These are phyloP conservation scores for Aspergillus campestris DNA, from an alignment of 495 filamentous ascomycete species.

Conservation along the genomic window DNA sequence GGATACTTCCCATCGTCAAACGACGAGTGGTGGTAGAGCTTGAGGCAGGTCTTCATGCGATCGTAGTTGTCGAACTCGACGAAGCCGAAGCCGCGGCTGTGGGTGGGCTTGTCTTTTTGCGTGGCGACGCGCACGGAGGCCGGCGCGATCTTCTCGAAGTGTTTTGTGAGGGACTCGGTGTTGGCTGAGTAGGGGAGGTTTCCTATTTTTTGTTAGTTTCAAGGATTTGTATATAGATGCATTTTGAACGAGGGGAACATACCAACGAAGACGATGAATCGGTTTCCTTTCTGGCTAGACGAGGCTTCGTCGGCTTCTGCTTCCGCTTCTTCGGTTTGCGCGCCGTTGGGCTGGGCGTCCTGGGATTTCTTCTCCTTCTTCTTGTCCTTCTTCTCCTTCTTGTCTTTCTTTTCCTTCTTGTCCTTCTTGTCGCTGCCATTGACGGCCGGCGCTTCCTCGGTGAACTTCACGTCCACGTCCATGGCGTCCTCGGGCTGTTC, in stretches of 20 bases:
- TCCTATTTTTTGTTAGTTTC: slow-evolving; percentile 31
- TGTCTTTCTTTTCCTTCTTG: slow-evolving; percentile 9
- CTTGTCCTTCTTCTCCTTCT: slow-evolving; percentile 6
- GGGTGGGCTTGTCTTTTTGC: slow-evolving; percentile 55
- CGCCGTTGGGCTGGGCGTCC: slow-evolving; percentile 9
- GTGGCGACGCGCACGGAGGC: slow-evolving; percentile 66
- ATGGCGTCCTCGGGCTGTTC: slow-evolving; percentile 8
- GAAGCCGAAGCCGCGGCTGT: slow-evolving; percentile 83
- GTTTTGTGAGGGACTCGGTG: slow-evolving; percentile 50
- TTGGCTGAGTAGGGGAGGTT: slow-evolving; percentile 88
- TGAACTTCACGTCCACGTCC: slow-evolving; percentile 11
- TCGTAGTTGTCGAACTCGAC: slow-evolving; percentile 86
- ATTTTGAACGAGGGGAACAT: slow-evolving; percentile 7
- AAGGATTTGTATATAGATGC: background rate
- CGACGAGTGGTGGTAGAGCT: slow-evolving; percentile 75
- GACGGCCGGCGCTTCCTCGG: slow-evolving; percentile 3
- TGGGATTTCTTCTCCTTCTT: slow-evolving; percentile 13
- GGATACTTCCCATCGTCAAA: slow-evolving; percentile 63
- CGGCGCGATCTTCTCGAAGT: slow-evolving; percentile 73
- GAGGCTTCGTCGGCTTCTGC: background rate
- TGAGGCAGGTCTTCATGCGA: slow-evolving; percentile 88
- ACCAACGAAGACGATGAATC: slow-evolving; percentile 86
- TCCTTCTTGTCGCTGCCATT: slow-evolving; percentile 4
- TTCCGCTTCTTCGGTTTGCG: slow-evolving; percentile 16
- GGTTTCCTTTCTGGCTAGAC: slow-evolving; percentile 34